Base-by-base conservation (phyloP, 352 stramenopile genomes). In the Pythium oligandrum region DNA sequence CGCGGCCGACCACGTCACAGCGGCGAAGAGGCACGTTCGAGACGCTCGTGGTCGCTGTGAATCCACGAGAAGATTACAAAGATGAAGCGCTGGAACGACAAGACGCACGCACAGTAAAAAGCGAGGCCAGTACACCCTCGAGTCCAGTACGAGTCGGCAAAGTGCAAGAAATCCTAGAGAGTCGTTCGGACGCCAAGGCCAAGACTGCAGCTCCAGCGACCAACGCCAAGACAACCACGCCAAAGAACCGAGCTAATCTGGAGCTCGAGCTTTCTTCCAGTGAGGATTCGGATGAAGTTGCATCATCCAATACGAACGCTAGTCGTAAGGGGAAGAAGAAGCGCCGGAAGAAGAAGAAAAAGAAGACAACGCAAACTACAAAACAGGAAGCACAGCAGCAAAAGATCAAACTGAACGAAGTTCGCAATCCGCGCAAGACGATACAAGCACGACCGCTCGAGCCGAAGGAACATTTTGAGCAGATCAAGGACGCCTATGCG, bases 401-500 rank as follows among this genome's bases (percentile, higher is more conserved):
- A 51, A 36, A 7, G 43, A 47, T 49, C 44, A 56, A 63, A 30
- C 53, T 85, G 11, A 76, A 86, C 45, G 73, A 81, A 9, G 37
- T 83, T 1, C 50, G 59, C 32, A 30, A 33, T 7, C 48, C 49
- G 0, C 72, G 68, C 44, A 65, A 70, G 37, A 46, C 67, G 38
- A 57, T 12, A 37, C 61, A 34, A 44, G 54, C 17, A 57, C 64
- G 38, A 56, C 40, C 17, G 46, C 64, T 3, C 42, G 61, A 40
- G 59, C 50, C 59, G 40, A 66, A 76, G n/a, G 54, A 59, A 10
- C 54, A 80, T 32, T 82, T 78, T 61, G 71, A 82, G 35, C 55
- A 78, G 48, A 78, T 80, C 57, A 78, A 78, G 44, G 69, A 74
- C 32, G 71, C 71, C 3, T 82, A 80, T 31, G 51, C 69, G 1